Percentiles rank a stretch among this genome's conserved stretches.
These are phyloP conservation scores for Leccinum fibrillosum DNA, from an alignment of 768 basidiomycete species.

Conservation along the genomic window DNA sequence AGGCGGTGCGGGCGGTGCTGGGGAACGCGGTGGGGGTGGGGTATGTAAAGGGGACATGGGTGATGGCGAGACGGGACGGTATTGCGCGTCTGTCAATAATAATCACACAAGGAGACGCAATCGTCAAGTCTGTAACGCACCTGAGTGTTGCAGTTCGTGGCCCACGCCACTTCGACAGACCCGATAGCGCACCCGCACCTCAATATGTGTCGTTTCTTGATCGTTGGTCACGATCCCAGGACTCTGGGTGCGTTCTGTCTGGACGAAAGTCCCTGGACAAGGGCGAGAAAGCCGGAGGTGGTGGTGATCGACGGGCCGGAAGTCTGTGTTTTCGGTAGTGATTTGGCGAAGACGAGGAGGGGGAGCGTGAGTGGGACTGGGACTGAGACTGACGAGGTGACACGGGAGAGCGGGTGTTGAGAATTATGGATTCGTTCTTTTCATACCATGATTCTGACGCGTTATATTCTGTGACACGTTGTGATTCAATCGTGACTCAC, in stretches of 20 bases:
- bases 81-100: constrained; percentile 12
- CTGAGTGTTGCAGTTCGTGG: constrained; percentile 9
- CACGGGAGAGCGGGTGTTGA: background rate
- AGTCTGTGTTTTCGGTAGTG: constrained; percentile 32
- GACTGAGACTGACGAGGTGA: constrained; percentile 27
- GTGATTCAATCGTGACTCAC: too few species aligned
- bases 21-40: constrained; percentile 22
- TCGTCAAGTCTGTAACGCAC: constrained; percentile 2
- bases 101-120: background rate
- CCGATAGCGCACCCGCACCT: constrained; percentile 8
- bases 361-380: constrained; percentile 42
- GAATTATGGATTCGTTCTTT: too few species aligned
- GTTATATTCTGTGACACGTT: too few species aligned
- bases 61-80: constrained; percentile 22
- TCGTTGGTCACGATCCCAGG: constrained; percentile 34
- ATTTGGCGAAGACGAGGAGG: constrained; percentile 33
- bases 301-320: constrained; percentile 39
- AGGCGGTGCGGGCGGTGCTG: constrained; percentile 28
- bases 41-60: constrained; percentile 23
- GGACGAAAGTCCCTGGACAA: constrained; percentile 33
- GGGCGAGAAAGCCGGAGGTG: constrained; percentile 37
- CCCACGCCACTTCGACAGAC: constrained; percentile 4
- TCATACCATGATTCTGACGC: too few species aligned
- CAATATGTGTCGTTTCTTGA: constrained; percentile 29
- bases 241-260: constrained; percentile 35